Percentiles rank a stretch among this genome's conserved stretches.
phyloP scores from a whole-genome alignment of 768 basidiomycete species.

The Boletus edulis region DNA sequence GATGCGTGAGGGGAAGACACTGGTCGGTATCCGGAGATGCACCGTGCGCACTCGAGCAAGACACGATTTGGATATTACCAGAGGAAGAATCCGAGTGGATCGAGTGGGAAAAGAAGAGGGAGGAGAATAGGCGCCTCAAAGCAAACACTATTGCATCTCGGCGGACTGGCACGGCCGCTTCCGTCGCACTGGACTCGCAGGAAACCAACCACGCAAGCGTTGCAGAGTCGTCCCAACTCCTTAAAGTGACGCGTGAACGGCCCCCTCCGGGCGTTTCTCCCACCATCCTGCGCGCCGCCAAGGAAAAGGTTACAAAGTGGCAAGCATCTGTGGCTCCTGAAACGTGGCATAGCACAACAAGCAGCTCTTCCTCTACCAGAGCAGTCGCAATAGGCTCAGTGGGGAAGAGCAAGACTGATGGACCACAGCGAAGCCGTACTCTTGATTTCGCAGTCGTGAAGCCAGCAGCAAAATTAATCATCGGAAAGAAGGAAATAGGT shows the following conservation, averaged over 20 bases:
- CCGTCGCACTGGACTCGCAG: constrained; percentile 4
- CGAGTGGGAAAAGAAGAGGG: constrained; percentile 40
- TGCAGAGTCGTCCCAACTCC: not conserved
- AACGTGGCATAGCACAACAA: constrained; percentile 7
- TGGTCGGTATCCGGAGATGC: constrained; percentile 23
- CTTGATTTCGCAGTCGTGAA: constrained; percentile 48
- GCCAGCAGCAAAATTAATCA: constrained; percentile 22
- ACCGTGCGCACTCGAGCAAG: constrained; percentile 22
- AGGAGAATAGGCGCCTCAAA: constrained; percentile 17
- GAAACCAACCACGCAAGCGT: not conserved
- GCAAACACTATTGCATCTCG: constrained; percentile 14
- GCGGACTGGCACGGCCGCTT: not conserved
- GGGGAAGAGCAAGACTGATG: constrained; percentile 20
- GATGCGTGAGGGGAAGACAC: constrained; percentile 37
- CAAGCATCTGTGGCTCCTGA: constrained; percentile 30
- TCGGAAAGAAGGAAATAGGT: constrained; percentile 23
- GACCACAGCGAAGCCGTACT: constrained; percentile 21
- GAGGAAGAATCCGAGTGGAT: constrained; percentile 50
- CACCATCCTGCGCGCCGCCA: constrained; percentile 26
- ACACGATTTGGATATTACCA: constrained; percentile 37
- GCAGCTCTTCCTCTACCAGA: not conserved
- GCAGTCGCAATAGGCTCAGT: not conserved
- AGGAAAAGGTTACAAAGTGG: constrained; percentile 37
- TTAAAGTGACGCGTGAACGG: constrained; percentile 2
- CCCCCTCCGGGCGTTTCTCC: constrained; percentile 20